Conservation (phyloP, 2,329 filamentous ascomycete species). For the Plenodomus tracheiphilus region DNA sequence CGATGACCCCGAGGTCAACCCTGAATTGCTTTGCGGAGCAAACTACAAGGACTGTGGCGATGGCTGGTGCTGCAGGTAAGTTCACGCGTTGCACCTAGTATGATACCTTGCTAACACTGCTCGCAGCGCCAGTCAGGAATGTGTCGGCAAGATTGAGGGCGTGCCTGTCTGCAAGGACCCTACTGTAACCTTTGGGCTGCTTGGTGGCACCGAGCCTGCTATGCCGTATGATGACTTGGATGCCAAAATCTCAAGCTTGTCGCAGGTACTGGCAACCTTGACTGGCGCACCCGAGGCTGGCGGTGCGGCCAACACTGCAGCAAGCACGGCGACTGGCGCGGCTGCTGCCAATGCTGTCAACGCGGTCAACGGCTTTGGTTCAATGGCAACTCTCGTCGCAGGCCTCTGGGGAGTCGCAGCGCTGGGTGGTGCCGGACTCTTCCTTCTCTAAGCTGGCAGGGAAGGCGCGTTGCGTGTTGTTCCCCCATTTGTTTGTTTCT, state of each 20-base stretch:
- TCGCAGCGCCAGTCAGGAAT: neutral
- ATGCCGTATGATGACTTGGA: slow-evolving; percentile 8
- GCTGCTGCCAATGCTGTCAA: neutral
- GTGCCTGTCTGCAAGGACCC: slow-evolving; percentile 12
- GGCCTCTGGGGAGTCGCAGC: slow-evolving; percentile 7
- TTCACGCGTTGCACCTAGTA: neutral
- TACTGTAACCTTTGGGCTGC: neutral
- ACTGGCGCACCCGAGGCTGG: slow-evolving; percentile 1
- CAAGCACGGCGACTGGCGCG: neutral
- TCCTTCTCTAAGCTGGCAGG: slow-evolving; percentile 4
- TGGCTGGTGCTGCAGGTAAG: slow-evolving; percentile 12
- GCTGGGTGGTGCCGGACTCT: slow-evolving; percentile 10
- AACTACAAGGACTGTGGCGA: slow-evolving; percentile 10
- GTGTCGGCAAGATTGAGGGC: slow-evolving; percentile 5
- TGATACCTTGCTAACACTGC: neutral
- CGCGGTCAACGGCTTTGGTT: slow-evolving; percentile 1
- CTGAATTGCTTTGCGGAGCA: slow-evolving; percentile 6
- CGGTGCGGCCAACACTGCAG: neutral
- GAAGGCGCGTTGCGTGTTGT: neutral
- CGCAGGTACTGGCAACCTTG: neutral
- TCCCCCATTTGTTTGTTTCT: neutral
- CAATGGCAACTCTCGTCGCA: neutral
- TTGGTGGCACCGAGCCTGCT: slow-evolving; percentile 3
- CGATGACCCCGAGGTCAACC: slow-evolving; percentile 4
- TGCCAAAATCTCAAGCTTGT: slow-evolving; percentile 2